phyloP scores from a whole-genome alignment of 2,329 filamentous ascomycete genomes.

The Colletotrichum somersetense region DNA sequence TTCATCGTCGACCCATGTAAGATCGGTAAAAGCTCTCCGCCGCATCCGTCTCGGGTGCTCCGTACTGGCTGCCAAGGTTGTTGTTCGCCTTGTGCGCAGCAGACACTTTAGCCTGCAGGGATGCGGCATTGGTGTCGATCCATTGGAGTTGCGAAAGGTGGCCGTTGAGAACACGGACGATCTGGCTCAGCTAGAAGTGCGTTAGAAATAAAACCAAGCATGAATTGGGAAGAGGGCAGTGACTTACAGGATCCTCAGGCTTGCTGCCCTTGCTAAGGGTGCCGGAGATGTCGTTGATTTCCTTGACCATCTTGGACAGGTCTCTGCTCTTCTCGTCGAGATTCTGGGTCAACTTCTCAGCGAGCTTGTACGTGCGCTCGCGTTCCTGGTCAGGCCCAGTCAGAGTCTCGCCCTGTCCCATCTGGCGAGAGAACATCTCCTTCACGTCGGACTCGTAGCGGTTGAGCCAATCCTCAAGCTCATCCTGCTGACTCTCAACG shows the following conservation, averaged over 20 bases:
- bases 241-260: constrained; percentile 85
- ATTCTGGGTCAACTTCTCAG: constrained; percentile 91
- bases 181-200: constrained; percentile 81
- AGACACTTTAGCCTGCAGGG: constrained; percentile 84
- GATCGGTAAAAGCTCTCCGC: constrained; percentile 93
- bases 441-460: constrained; percentile 94
- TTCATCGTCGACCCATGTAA: constrained; percentile 80
- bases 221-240: not conserved
- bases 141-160: constrained; percentile 93
- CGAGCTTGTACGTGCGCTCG: constrained; percentile 94
- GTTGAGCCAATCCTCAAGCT: constrained; percentile 88
- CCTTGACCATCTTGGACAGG: constrained; percentile 95
- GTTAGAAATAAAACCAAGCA: constrained; percentile 44
- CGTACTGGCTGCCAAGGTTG: constrained; percentile 68
- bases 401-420: constrained; percentile 80
- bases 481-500: constrained; percentile 93
- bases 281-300: constrained; percentile 94
- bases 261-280: constrained; percentile 91
- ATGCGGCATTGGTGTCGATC: constrained; percentile 88
- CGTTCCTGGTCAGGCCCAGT: constrained; percentile 94
- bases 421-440: constrained; percentile 83
- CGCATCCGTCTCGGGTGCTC: constrained; percentile 74
- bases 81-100: constrained; percentile 85
- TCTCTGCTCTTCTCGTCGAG: constrained; percentile 95
- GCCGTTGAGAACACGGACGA: constrained; percentile 93